Base-by-base conservation (phyloP, 768 basidiomycete genomes). In the Gelatoporia subvermispora region DNA sequence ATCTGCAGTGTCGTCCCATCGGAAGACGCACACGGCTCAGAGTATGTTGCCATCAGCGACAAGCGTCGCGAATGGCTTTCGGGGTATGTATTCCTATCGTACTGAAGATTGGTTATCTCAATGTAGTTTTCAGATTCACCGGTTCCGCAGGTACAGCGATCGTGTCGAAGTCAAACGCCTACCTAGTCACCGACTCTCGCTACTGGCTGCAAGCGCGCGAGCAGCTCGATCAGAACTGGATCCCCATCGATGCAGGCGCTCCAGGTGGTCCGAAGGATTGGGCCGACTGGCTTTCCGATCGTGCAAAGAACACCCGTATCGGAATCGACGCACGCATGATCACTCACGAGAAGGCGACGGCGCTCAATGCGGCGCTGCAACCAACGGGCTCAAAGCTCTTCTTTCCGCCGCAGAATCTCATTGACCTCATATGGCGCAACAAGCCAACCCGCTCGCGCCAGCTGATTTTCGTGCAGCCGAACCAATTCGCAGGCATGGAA, bases 241-340 rank as follows among this genome's bases (percentile, higher is more conserved):
- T 70, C 15, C 45, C 91, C 18, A 71, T 91, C 25, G 69, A 69
- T 39, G 79, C 80, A 10, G 91, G 79, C 11, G 61, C 69, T 3
- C 43, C 63, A 11, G 72, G 73, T 43, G 76, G 70, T 2, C 80
- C 83, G 2, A 81, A 76, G 56, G 81, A 85, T 58, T 93, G 89
- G 89, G 74, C 84, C 28, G 86, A 88, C 28, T 94, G 83, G 82
- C 63, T 94, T 36, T 24, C 51, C 10, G 54, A 53, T 20, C 62
- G 57, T 8, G 58, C 51, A n/a, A 48, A 55, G 20, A 48, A 61
- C 47, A 36, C 44, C 10, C 73, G 79, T 57, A 79, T 94, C 42
- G 93, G 92, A 11, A 76, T 94, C 47, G 93, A 95, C 64, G 85
- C 90, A 2, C 81, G 88, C 15, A 85, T 92, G 79, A 68, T 93